These are phyloP conservation scores for Cryptococcus deneoformans DNA, from an alignment of 1,284 basidiomycete genomes.

Conservation along the genomic window DNA sequence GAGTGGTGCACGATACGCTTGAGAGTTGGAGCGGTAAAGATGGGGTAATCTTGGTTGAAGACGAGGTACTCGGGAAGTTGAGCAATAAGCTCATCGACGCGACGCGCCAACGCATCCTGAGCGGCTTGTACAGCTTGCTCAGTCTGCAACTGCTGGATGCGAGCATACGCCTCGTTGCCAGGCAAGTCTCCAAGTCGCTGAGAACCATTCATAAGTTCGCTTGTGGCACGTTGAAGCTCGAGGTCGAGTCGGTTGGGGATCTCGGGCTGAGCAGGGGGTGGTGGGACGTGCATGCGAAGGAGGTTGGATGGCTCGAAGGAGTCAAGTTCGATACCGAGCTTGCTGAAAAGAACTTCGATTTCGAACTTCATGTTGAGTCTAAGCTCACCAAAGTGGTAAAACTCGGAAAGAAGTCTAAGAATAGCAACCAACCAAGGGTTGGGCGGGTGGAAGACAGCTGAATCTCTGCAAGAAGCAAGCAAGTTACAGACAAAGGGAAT, in stretches of 20 bases:
- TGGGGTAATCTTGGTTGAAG: constrained; percentile 62
- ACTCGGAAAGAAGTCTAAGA: constrained; percentile 83
- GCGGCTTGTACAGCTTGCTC: constrained; percentile 47
- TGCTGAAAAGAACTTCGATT: constrained; percentile 96
- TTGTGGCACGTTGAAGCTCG: constrained; percentile 39
- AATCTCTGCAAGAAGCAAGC: constrained; percentile 83
- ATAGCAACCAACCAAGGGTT: constrained; percentile 99
- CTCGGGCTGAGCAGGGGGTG: constrained; percentile 40
- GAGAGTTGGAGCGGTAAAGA: constrained; percentile 71
- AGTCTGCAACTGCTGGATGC: constrained; percentile 45
- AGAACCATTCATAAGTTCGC: constrained; percentile 26
- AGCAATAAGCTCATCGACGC: constrained; percentile 56
- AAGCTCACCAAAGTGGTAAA: constrained; percentile 95
- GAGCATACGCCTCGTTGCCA: constrained; percentile 36
- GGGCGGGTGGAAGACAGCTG: constrained; percentile 88
- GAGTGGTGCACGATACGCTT: constrained; percentile 90
- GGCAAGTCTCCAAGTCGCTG: constrained; percentile 35
- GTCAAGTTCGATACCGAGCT: constrained; percentile 83
- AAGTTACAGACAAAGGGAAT: constrained; percentile 99
- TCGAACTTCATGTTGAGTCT: constrained; percentile 98
- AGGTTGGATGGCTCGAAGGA: constrained; percentile 80
- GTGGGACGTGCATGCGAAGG: constrained; percentile 53
- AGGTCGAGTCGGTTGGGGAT: constrained; percentile 38
- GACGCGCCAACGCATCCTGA: constrained; percentile 46
- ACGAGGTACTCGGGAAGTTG: constrained; percentile 77